Conservation (phyloP, 2,329 filamentous ascomycete species). For the Aspergillus brasiliensis region DNA sequence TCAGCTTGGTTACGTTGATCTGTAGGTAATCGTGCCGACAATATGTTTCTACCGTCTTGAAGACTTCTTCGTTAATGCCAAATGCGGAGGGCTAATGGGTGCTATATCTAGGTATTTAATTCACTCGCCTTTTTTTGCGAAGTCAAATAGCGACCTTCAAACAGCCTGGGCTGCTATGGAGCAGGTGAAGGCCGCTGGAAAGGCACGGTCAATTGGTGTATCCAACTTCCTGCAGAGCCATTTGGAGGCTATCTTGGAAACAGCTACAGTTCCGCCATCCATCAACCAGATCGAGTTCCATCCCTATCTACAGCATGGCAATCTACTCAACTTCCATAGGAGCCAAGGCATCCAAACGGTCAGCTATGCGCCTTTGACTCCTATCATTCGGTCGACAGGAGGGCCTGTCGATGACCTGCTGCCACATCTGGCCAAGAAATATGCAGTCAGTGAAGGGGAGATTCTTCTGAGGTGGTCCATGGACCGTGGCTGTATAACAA, state of each 20-base stretch:
- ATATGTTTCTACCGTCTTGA: not conserved
- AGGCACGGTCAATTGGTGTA: conserved; percentile 63
- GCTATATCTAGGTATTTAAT: conserved; percentile 56
- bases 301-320: conserved; percentile 51
- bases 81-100: not conserved
- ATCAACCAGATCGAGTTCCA: conserved; percentile 43
- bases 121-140: conserved; percentile 61
- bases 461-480: conserved; percentile 62
- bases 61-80: not conserved
- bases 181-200: conserved; percentile 56
- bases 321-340: conserved; percentile 44
- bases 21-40: conserved; percentile 47
- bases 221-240: conserved; percentile 62
- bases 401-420: conserved; percentile 60
- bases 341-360: conserved; percentile 44
- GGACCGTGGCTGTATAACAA: conserved; percentile 60
- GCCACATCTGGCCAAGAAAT: conserved; percentile 59
- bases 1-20: conserved; percentile 62
- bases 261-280: conserved; percentile 44
- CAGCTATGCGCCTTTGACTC: conserved; percentile 49
- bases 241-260: conserved; percentile 54
- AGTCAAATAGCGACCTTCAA: conserved; percentile 58
- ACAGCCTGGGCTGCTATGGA: conserved; percentile 64
- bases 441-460: conserved; percentile 60
- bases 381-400: conserved; percentile 56